Evolutionary conservation across 495 filamentous ascomycete species (phyloP).

Genomic region (Rostrohypoxylon terebratum): DNA sequence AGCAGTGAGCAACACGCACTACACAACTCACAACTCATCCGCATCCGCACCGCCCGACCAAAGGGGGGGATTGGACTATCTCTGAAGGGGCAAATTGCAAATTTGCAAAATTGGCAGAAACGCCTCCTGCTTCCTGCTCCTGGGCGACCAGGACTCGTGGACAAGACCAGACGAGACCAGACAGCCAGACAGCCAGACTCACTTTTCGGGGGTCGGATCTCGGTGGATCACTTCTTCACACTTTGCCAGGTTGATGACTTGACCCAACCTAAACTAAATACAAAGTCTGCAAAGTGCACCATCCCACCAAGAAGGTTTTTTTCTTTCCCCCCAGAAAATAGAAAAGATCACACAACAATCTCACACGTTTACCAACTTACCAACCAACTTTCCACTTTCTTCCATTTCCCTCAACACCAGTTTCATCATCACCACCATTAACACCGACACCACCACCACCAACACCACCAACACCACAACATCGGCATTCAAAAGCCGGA

Average conservation of each 20-base stretch:
- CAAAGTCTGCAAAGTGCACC: slow-evolving; percentile 46
- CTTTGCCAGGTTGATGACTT: slow-evolving; percentile 46
- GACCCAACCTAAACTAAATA: slow-evolving; percentile 43
- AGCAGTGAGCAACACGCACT: not conserved
- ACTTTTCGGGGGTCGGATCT: slow-evolving; percentile 26
- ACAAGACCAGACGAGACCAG: slow-evolving; percentile 1
- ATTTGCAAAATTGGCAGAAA: slow-evolving; percentile 28
- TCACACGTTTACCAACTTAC: slow-evolving; percentile 17
- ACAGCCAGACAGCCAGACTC: too few relatives aligned
- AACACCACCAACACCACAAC: not conserved
- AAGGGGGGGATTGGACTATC: not conserved
- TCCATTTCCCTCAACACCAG: slow-evolving; percentile 27
- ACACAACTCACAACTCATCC: not conserved
- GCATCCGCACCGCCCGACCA: not conserved
- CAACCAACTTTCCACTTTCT: slow-evolving; percentile 25
- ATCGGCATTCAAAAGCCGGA: not conserved
- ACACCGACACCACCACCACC: slow-evolving; percentile 8
- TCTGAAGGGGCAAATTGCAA: slow-evolving; percentile 8
- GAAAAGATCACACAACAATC: slow-evolving; percentile 20
- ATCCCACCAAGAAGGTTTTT: slow-evolving; percentile 35
- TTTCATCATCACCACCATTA: slow-evolving; percentile 10
- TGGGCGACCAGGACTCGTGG: slow-evolving; percentile 14
- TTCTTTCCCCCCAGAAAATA: slow-evolving; percentile 22
- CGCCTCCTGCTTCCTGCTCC: not conserved
- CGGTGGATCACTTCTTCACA: slow-evolving; percentile 45